Conservation (phyloP, 306 rosid genomes). For the Cucumis melo region DNA sequence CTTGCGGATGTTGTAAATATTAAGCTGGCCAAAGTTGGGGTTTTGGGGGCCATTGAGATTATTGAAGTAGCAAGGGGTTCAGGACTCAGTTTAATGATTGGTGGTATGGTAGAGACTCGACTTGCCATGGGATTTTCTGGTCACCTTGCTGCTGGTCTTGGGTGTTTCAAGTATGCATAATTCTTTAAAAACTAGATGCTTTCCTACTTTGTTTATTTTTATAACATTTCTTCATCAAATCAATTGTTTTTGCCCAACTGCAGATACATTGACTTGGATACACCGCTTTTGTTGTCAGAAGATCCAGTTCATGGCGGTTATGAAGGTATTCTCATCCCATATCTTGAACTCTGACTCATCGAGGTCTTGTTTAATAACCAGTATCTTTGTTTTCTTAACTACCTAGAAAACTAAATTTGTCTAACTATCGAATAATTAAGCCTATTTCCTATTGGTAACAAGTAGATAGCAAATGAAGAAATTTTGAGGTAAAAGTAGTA, state of each 20-base stretch:
- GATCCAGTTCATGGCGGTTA: constrained; percentile 87
- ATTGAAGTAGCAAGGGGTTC: constrained; percentile 51
- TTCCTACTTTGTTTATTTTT: not conserved
- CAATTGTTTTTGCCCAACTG: not conserved
- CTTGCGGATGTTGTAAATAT: constrained; percentile 71
- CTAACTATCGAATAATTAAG: no score
- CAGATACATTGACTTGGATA: constrained; percentile 79
- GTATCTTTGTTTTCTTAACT: no score
- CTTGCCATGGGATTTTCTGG: constrained; percentile 90
- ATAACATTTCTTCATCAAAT: not conserved
- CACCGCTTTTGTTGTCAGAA: constrained; percentile 57
- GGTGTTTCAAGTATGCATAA: constrained; percentile 51
- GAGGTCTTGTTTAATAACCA: not conserved
- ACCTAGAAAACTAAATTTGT: no score
- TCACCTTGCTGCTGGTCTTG: constrained; percentile 86
- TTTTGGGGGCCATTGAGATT: constrained; percentile 66
- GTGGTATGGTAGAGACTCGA: constrained; percentile 94
- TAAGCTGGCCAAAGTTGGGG: constrained; percentile 83
- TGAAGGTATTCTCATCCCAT: constrained; percentile 35
- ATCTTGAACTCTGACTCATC: not conserved
- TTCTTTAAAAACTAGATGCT: not conserved
- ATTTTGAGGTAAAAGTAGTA: no score
- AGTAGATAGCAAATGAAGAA: no score
- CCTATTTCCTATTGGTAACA: no score
- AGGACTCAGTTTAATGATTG: constrained; percentile 63